These are phyloP conservation scores for Torulaspora delbrueckii DNA, from an alignment of 805 yeast genomes.

Conservation along the genomic window DNA sequence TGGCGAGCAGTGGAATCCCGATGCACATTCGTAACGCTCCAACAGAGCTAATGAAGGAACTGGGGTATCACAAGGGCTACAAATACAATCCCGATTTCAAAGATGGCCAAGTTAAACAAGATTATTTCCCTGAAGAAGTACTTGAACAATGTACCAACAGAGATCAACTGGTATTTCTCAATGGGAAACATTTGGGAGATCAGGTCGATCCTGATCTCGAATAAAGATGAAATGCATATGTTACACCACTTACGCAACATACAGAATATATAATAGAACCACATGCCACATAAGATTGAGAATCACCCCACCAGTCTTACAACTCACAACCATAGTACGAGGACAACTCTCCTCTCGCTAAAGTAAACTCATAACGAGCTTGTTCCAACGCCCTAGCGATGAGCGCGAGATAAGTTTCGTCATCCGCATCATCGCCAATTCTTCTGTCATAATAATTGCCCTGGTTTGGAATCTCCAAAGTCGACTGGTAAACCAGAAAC, in stretches of 20 bases:
- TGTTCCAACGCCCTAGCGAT: constrained; percentile 44
- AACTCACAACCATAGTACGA: constrained; percentile 41
- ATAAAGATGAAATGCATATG: constrained; percentile 8
- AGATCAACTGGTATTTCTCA: constrained; percentile 45
- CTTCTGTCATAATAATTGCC: constrained; percentile 14
- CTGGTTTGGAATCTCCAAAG: constrained; percentile 8
- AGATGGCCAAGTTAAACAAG: constrained; percentile 70
- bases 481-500: constrained; percentile 3
- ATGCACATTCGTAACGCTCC: constrained; percentile 92
- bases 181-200: constrained; percentile 52
- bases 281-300: constrained; percentile 3
- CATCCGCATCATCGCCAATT: constrained; percentile 33
- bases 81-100: constrained; percentile 81
- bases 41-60: constrained; percentile 78
- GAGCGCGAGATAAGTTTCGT: constrained; percentile 40
- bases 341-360: constrained; percentile 44
- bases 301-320: constrained; percentile 4
- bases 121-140: constrained; percentile 65
- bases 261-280: neutral
- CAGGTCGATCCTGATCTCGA: constrained; percentile 40
- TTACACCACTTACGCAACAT: constrained; percentile 7
- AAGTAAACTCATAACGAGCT: constrained; percentile 45
- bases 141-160: constrained; percentile 20
- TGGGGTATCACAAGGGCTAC: constrained; percentile 81
- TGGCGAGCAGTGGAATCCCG: constrained; percentile 55